Base-by-base conservation (phyloP, 306 rosid species). In the Cyamopsis tetragonoloba region DNA sequence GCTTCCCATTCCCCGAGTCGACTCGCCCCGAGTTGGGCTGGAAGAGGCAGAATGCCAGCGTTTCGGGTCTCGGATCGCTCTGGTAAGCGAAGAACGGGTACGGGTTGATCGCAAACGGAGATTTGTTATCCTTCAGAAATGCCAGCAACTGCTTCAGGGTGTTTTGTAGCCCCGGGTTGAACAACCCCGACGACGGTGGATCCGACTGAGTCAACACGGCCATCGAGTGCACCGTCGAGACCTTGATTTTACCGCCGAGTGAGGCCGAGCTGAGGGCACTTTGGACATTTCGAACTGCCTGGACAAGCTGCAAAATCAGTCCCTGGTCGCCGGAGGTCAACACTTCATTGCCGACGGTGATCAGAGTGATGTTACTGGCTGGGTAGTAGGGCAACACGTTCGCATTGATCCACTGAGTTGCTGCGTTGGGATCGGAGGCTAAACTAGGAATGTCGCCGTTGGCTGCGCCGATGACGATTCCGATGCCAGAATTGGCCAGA, bases 281-380 rank as follows among this genome's bases (percentile, higher is more conserved):
- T 49, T 90, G 96, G 81, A 93, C 70, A 75, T 90, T 89, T 48
- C 68, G 78, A 85, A 93, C 85, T 5, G 99, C 97, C 13, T 91
- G 99, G 0, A 89, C 69, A 0, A 93, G 85, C 77, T 88, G 91
- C 41, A 88, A 59, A 19, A 71, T 58, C 2, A 93, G 78, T 6
- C 73, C 72, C 28, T 66, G 79, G 63, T 88, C 96, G 62, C 58
- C 65, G 32, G 83, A 60, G 51, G 81, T 71, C 9, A 93, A 11
- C 5, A 93, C 91, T 85, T 93, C 99, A 69, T 86, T 93, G 41
- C 97, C 99, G 58, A 93, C 82, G 64, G 91, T 84, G 71, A 93
- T 51, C 13, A 90, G 84, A 31, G 72, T 72, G 72, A 93, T 85
- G 42, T 90, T 79, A 32, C 85, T 88, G 42, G 95, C 74, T 0